These are phyloP conservation scores for Pichia eremophila DNA, from an alignment of 805 yeast genomes.

Conservation along the genomic window DNA sequence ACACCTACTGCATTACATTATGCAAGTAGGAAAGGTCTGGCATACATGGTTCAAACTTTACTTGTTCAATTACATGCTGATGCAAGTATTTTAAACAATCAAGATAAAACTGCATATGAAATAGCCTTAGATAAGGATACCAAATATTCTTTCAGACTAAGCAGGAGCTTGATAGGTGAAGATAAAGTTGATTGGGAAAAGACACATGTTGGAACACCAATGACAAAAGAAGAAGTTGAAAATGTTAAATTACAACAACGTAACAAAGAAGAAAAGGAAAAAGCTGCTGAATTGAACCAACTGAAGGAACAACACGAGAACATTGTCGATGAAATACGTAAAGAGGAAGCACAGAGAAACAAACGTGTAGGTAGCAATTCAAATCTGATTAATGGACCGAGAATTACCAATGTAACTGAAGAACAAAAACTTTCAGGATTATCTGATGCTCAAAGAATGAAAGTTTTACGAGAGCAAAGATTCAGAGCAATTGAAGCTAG, in stretches of 20 bases:
- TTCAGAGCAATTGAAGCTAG: slow-evolving; percentile 97
- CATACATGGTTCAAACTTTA: slow-evolving; percentile 57
- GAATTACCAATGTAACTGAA: slow-evolving; percentile 12
- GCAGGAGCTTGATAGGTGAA: slow-evolving; percentile 64
- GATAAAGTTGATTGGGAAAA: slow-evolving; percentile 46
- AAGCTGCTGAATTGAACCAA: slow-evolving; percentile 1
- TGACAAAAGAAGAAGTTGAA: slow-evolving; percentile 51
- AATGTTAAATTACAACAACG: slow-evolving; percentile 6
- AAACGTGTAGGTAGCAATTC: background rate
- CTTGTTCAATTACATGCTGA: slow-evolving; percentile 59
- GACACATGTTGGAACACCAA: slow-evolving; percentile 54
- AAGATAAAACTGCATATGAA: slow-evolving; percentile 64
- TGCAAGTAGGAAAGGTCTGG: slow-evolving; percentile 59
- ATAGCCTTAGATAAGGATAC: slow-evolving; percentile 40
- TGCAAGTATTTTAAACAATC: slow-evolving; percentile 45
- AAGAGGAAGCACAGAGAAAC: background rate
- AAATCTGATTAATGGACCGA: background rate
- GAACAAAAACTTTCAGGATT: slow-evolving; percentile 49
- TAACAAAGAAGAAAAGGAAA: background rate
- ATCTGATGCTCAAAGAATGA: slow-evolving; percentile 62
- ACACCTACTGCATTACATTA: slow-evolving; percentile 74
- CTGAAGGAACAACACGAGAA: slow-evolving; percentile 5
- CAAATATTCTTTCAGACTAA: slow-evolving; percentile 53
- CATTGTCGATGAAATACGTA: slow-evolving; percentile 2
- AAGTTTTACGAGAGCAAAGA: slow-evolving; percentile 85